Base-by-base conservation (phyloP, 306 rosid genomes). In the Acacia melanoxylon region DNA sequence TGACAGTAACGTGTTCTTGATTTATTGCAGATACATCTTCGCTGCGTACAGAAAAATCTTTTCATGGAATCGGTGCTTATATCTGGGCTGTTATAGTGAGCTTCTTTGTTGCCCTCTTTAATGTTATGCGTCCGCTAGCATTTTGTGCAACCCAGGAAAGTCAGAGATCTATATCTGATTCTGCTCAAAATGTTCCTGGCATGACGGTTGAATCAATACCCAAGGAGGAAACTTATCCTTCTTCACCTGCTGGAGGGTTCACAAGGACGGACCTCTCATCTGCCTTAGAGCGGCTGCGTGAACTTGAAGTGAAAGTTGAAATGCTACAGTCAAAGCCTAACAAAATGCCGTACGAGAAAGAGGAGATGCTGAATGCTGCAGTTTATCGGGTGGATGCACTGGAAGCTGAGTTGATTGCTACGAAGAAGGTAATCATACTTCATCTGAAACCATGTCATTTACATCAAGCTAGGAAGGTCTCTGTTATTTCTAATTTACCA, bases 351-450 rank as follows among this genome's bases (percentile, higher is more conserved):
- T 75, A 17, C 56, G 98, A 94, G 83, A 94, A 94, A 90, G 98
- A 82, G 68, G 97, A 92, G 86, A 89, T 94, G 72, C 83, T 94
- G 66, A 94, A 94, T 85, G 98, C 95, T 63, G 98, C 98, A 27
- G 95, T 92, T 85, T 90, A 85, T 82, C 97, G 92, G 2, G 98
- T 87, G 78, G 97, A 94, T 83, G 98, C 92, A 19, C 86, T 92
- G 83, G 97, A 92, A 85, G 94, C 97, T n/a, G 97, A 94, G 90
- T 87, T 91, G 67, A 94, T 94, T 29, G 81, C 94, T 15, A 91
- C 98, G 6, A 91, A 92, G 79, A 88, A 88, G 92, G 92, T 87
- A 29, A 80, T n/a, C 20, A 15, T 49, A 27, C 61, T 59, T 56
- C 68, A 33, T 71, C 59, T 54, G n/a, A 75, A 25, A 74, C 61